These are phyloP conservation scores for Melampsora americana DNA, from an alignment of 1,284 basidiomycete species.

Conservation along the genomic window DNA sequence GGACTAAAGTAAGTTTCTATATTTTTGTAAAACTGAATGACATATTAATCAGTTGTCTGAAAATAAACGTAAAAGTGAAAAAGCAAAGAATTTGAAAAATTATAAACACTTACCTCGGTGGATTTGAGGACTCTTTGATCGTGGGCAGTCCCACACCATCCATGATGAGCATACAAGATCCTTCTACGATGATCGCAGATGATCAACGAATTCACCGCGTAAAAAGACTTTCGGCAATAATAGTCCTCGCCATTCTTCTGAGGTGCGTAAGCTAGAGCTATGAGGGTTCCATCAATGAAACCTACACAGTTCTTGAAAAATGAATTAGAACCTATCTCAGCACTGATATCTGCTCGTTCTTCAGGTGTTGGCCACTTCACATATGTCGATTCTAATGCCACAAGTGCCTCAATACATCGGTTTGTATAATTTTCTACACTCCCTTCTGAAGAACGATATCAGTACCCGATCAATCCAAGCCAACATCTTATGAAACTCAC, in stretches of 20 bases:
- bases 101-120: neutral
- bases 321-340: no score
- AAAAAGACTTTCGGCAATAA: neutral
- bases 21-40: no score
- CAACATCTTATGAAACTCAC: no score
- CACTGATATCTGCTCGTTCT: neutral
- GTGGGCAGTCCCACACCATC: neutral
- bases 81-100: neutral
- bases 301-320: no score
- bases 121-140: neutral
- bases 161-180: neutral
- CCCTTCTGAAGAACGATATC: neutral
- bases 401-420: no score
- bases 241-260: neutral
- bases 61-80: no score
- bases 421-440: no score
- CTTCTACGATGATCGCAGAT: neutral
- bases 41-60: no score
- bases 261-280: no score
- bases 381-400: neutral
- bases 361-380: neutral
- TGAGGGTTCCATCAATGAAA: no score
- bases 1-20: no score
- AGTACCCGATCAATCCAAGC: no score
- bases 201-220: neutral